Base-by-base conservation (phyloP, 1,284 basidiomycete genomes). In the Fistulina hepatica region DNA sequence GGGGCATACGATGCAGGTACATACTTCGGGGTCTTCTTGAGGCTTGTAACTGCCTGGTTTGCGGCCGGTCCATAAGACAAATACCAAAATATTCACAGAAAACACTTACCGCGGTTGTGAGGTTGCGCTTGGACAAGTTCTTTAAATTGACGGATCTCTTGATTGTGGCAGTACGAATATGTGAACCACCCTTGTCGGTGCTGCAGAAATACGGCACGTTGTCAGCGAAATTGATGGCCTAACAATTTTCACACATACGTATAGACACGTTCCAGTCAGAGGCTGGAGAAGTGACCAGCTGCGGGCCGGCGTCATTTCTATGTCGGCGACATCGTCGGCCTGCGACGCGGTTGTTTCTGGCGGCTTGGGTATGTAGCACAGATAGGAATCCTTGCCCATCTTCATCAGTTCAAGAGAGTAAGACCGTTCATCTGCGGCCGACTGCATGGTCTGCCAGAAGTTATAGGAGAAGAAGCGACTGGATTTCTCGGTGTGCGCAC, bases 181-280 rank as follows among this genome's bases (percentile, higher is more conserved):
- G 91, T 95, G 64, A 94, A 95, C 92, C 92, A 97, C 26, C 80
- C 73, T 68, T 86, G 82, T 50, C 76, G 73, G 57, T 82, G 79
- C 83, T 88, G 51, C 46, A 43, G 39, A 50, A 38, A 45, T 39
- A 45, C 43, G 44, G 47, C 36, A 37, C 35, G 44, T n/a, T 13
- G 28, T 37, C 48, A 51, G 43, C 44, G 44, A 46, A 41, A 43
- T 20, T 12, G 35, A 28, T 49, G 32, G 43, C 45, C 40, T 40
- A 42, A 42, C 40, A 43, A 36, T 24, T 25, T 19, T 37, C 21
- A 31, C 38, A 68, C 80, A 55, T 63, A 88, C 83, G 60, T 85
- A 88, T 57, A 88, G 72, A 58, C 83, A 88, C 42, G 68, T 73
- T 46, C 78, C 83, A 43, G 74, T 64, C 43, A 88, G 65, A 35